Conservation (phyloP, 352 stramenopile species). For the Elongisporangium prolatum region DNA sequence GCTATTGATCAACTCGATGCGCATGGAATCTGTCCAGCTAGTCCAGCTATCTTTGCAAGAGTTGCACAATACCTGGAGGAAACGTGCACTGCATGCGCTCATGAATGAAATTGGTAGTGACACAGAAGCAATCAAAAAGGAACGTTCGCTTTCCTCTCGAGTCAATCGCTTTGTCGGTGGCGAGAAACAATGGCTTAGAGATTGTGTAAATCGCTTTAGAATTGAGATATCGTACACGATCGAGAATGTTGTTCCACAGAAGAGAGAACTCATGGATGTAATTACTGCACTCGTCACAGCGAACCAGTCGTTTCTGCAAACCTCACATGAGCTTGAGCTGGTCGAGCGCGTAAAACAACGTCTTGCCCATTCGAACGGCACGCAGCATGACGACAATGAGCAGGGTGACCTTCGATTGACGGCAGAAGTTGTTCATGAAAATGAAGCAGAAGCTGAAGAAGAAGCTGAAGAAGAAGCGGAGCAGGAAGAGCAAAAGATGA, state of each 20-base stretch:
- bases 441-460: constrained; percentile 85
- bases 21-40: constrained; percentile 99
- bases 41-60: constrained; percentile 97
- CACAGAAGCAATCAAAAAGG: constrained; percentile 2
- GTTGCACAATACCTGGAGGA: constrained; percentile 98
- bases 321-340: constrained; percentile 35
- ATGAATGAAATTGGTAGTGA: constrained; percentile 61
- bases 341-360: constrained; percentile 58
- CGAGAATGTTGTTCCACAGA: constrained; percentile 53
- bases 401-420: constrained; percentile 75
- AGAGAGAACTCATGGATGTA: constrained; percentile 66
- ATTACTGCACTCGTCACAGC: constrained; percentile 51
- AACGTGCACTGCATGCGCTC: constrained; percentile 90
- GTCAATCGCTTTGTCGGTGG: constrained; percentile 63
- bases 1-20: constrained; percentile 99
- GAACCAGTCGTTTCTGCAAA: constrained; percentile 60
- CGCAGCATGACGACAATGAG: constrained; percentile 45
- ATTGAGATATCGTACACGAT: constrained; percentile 81
- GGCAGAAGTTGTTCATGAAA: constrained; percentile 88
- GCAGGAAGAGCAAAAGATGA: constrained; percentile 91
- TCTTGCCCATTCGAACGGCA: constrained; percentile 47
- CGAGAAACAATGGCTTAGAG: constrained; percentile 50
- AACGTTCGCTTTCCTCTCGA: constrained; percentile 32
- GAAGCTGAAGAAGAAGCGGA: constrained; percentile 87
- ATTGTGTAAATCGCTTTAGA: constrained; percentile 70